Evolutionary conservation across 805 yeast genomes (phyloP).

Genomic region (Ogataea sp.): DNA sequence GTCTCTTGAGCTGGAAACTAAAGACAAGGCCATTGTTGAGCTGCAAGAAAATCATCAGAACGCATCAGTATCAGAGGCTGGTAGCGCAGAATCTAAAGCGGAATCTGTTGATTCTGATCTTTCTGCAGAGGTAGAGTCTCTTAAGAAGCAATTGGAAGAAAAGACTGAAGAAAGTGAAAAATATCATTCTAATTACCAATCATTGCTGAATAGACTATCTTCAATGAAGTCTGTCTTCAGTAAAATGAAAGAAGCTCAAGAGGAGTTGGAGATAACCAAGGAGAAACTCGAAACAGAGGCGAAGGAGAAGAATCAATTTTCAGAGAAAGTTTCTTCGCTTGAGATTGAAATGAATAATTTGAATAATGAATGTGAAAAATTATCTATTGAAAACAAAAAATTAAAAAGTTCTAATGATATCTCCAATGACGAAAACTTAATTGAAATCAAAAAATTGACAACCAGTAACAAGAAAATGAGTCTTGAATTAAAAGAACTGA

Average conservation of each 20-base stretch:
- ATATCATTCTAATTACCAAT: conserved; percentile 52
- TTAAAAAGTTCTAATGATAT: conserved; percentile 29
- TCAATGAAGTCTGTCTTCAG: conserved; percentile 67
- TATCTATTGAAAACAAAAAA: conserved; percentile 29
- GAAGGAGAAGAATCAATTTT: conserved; percentile 26
- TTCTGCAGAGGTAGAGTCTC: background rate
- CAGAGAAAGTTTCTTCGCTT: too few relatives aligned
- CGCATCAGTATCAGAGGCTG: too few relatives aligned
- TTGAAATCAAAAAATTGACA: conserved; percentile 33
- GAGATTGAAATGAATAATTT: conserved; percentile 30
- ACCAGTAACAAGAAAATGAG: conserved; percentile 30
- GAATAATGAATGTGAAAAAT: conserved; percentile 47
- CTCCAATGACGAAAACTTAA: conserved; percentile 31
- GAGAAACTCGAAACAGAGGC: conserved; percentile 32
- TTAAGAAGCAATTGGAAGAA: conserved; percentile 24
- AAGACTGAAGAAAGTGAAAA: conserved; percentile 46
- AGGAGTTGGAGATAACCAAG: conserved; percentile 48
- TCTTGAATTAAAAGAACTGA: conserved; percentile 29
- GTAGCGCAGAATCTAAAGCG: too few relatives aligned
- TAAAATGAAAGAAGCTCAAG: conserved; percentile 66
- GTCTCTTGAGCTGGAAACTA: background rate
- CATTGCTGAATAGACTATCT: conserved; percentile 52
- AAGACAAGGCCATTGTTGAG: background rate
- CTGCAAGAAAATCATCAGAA: background rate
- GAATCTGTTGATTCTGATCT: too few relatives aligned